A percentile compares a stretch with the other conserved stretches of the same genome.
phyloP scores from a whole-genome alignment of 1,284 basidiomycete genomes.

The Ustanciosporium gigantosporum region DNA sequence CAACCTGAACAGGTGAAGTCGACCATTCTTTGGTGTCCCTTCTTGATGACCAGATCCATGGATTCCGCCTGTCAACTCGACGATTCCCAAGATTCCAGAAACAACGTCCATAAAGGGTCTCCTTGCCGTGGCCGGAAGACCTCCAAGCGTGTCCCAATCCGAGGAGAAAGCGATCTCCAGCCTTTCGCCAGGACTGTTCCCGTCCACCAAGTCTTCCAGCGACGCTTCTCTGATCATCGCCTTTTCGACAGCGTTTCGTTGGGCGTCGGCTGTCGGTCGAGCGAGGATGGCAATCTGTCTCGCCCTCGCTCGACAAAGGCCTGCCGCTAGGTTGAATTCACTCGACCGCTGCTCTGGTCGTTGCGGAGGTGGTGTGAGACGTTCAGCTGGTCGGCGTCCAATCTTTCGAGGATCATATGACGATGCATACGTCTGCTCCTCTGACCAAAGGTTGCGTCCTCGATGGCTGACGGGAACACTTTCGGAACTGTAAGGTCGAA shows the following conservation, averaged over 20 bases:
- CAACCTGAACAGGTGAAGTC: conserved; percentile 22
- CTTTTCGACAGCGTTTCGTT: conserved; percentile 13
- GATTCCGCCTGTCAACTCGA: conserved; percentile 4
- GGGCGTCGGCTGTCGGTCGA: conserved; percentile 13
- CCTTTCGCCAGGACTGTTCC: conserved; percentile 12
- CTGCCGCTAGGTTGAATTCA: not conserved
- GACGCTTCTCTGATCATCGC: conserved; percentile 5
- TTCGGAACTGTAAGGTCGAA: not conserved
- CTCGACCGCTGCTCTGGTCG: not conserved
- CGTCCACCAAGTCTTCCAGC: conserved; percentile 16
- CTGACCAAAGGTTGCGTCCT: too few relatives aligned
- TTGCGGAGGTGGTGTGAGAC: not conserved
- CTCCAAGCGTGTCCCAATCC: conserved; percentile 29
- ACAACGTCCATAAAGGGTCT: conserved; percentile 34
- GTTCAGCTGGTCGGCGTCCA: not conserved
- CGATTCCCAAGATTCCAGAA: conserved; percentile 19
- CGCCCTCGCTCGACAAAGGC: conserved; percentile 14
- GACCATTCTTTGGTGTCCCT: not conserved
- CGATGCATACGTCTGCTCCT: too few relatives aligned
- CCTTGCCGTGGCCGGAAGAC: conserved; percentile 9
- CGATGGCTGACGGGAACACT: too few relatives aligned
- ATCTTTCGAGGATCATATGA: too few relatives aligned
- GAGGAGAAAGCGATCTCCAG: conserved; percentile 24
- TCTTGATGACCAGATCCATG: too few relatives aligned
- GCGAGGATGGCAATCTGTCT: conserved; percentile 17